Evolutionary conservation across 805 yeast genomes (phyloP).

Genomic region (Suhomyces sp.): DNA sequence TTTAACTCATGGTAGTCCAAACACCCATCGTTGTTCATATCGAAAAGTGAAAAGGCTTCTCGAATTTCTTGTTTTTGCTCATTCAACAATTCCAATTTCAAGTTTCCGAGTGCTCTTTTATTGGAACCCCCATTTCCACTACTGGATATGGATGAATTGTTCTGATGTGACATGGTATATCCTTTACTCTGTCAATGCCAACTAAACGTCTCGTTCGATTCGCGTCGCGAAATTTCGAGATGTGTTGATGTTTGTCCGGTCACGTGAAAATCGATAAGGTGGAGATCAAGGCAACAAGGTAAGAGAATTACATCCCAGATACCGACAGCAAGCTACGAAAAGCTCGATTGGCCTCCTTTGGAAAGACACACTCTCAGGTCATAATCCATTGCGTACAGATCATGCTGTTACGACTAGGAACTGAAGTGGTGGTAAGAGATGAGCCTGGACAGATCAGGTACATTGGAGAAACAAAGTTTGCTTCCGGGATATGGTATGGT

Average conservation of each 20-base stretch:
- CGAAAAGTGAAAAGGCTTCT: constrained; percentile 89
- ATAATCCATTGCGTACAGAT: neutral
- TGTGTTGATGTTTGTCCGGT: constrained; percentile 2
- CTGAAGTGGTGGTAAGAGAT: constrained; percentile 35
- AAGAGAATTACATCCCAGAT: neutral
- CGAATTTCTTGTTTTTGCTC: constrained; percentile 89
- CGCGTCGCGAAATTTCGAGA: constrained; percentile 5
- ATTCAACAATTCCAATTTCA: constrained; percentile 66
- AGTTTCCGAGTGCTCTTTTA: constrained; percentile 34
- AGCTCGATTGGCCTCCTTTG: neutral
- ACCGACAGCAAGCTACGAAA: neutral
- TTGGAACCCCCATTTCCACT: constrained; percentile 4
- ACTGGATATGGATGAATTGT: constrained; percentile 1
- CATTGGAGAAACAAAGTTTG: constrained; percentile 55
- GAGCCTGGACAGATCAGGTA: constrained; percentile 47
- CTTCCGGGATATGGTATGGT: constrained; percentile 57
- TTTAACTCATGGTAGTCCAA: constrained; percentile 91
- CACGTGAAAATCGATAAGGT: neutral
- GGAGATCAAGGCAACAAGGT: neutral
- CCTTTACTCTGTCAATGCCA: neutral
- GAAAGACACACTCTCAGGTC: neutral
- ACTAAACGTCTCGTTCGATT: constrained; percentile 1
- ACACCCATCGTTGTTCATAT: constrained; percentile 86
- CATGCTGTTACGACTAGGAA: constrained; percentile 18
- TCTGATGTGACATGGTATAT: constrained; percentile 4